Evolutionary conservation across 73 alveolate species (phyloP).

Genomic region (Durusdinium trenchii): DNA sequence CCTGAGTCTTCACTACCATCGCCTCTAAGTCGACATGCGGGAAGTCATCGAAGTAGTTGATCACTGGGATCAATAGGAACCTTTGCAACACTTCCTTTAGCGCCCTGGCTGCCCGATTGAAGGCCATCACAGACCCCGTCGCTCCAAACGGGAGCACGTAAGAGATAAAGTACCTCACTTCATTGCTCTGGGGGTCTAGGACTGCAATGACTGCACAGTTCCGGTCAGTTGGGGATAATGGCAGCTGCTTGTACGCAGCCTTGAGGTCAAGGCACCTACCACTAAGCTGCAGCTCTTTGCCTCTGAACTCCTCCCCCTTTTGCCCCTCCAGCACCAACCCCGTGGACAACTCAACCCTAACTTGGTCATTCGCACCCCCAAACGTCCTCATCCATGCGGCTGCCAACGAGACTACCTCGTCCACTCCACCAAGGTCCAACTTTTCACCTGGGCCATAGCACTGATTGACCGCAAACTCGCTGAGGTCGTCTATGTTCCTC

Average conservation of each 20-base stretch:
- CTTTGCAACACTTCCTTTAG: no score
- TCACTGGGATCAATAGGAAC: no score
- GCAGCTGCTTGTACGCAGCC: conserved; percentile 16
- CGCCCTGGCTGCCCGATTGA: background rate
- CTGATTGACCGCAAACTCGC: conserved; percentile 11
- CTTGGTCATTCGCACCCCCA: background rate
- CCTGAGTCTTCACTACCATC: no score
- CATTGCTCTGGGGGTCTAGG: background rate
- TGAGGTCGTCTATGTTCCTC: conserved; percentile 5
- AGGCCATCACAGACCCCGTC: background rate
- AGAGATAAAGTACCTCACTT: background rate
- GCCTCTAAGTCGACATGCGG: no score
- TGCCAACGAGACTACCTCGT: background rate
- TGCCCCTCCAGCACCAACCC: background rate
- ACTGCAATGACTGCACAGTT: background rate
- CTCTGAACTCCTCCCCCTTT: background rate
- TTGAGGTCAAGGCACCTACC: conserved; percentile 25
- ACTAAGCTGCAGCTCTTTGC: background rate
- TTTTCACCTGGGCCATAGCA: background rate
- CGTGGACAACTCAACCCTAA: background rate
- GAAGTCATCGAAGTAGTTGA: no score
- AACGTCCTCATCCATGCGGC: background rate
- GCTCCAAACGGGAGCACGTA: conserved; percentile 17
- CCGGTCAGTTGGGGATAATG: background rate
- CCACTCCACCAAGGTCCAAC: conserved; percentile 2